These are phyloP conservation scores for Pythium guiyangense DNA, from an alignment of 352 stramenopile species.

Conservation along the genomic window DNA sequence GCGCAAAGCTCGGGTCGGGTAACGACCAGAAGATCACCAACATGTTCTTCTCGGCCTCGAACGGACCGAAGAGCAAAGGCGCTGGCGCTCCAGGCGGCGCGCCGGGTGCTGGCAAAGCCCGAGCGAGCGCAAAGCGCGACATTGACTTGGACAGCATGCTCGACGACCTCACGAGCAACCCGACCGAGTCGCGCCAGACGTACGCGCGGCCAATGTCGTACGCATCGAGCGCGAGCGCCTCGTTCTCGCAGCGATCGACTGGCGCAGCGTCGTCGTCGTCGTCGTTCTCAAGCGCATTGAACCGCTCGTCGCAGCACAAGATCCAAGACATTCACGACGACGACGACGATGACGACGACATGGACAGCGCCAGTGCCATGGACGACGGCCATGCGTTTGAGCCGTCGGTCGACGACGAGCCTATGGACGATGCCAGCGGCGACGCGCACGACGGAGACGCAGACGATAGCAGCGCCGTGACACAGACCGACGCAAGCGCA, in stretches of 20 bases:
- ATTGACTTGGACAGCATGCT: constrained; percentile 87
- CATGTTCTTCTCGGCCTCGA: constrained; percentile 79
- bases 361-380: constrained; percentile 12
- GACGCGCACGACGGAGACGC: neutral
- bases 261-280: constrained; percentile 10
- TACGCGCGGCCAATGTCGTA: constrained; percentile 62
- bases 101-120: constrained; percentile 10
- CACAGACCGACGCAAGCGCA: constrained; percentile 8
- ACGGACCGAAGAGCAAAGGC: constrained; percentile 29
- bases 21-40: constrained; percentile 87
- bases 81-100: constrained; percentile 15
- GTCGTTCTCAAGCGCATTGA: neutral
- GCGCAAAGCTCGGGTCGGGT: constrained; percentile 65
- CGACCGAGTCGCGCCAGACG: constrained; percentile 45
- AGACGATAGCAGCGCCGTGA: constrained; percentile 2
- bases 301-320: neutral
- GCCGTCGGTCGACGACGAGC: constrained; percentile 10
- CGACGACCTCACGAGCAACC: constrained; percentile 80
- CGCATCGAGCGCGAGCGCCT: constrained; percentile 21
- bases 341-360: too few species aligned
- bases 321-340: neutral
- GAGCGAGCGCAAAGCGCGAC: constrained; percentile 49
- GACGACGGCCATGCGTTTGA: constrained; percentile 16
- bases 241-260: constrained; percentile 10
- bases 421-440: constrained; percentile 16